Base-by-base conservation (phyloP, 768 basidiomycete genomes). In the Auriscalpium vulgare region DNA sequence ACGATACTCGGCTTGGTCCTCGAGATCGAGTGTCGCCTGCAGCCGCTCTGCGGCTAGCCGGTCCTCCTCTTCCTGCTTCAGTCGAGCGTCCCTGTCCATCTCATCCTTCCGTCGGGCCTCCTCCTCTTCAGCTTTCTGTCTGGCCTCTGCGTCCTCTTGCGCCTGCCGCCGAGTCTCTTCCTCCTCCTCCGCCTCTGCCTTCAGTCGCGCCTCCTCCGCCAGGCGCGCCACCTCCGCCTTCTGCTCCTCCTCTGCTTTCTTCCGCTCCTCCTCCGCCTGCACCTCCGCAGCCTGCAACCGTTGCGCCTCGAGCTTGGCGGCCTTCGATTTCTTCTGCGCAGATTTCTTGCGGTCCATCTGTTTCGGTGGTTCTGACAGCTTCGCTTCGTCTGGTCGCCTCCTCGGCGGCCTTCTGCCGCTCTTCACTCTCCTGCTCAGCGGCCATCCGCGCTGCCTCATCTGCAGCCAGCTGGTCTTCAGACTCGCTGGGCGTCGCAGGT, bases 1-100 rank as follows among this genome's bases (percentile, higher is more conserved):
- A 62, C 52, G 36, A 55, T 62, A 61, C 54, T 61, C 68, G 60
- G 68, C 69, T 56, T 63, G 53, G 62, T 67, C 44, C 45, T 48
- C 40, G 40, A 29, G 29, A 29, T 29, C 29, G 29, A 29, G 29
- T 29, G 5, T 29, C 29, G 29, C 29, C 7, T 29, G 29, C 29
- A 29, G 29, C 29, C 7, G 29, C 44, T 51, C 51, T 14, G 43
- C 53, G n/a, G 21, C 16, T 23, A 51, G 44, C 38, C 44, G 36
- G 10, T 13, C 16, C 37, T 43, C 44, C 17, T 55, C 52, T 8
- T 35, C 49, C 16, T 53, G 46, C 49, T 37, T 43, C n/a, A 36
- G 29, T 29, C 29, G 29, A 29, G 29, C 29, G 5, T 29, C 29
- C 29, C 29, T 29, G 4, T 29, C 29, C 29, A 7, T 29, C 29